A percentile compares a stretch with the other conserved stretches of the same genome.
phyloP scores from a whole-genome alignment of 2,329 filamentous ascomycete genomes.

The Cercospora berteroae region DNA sequence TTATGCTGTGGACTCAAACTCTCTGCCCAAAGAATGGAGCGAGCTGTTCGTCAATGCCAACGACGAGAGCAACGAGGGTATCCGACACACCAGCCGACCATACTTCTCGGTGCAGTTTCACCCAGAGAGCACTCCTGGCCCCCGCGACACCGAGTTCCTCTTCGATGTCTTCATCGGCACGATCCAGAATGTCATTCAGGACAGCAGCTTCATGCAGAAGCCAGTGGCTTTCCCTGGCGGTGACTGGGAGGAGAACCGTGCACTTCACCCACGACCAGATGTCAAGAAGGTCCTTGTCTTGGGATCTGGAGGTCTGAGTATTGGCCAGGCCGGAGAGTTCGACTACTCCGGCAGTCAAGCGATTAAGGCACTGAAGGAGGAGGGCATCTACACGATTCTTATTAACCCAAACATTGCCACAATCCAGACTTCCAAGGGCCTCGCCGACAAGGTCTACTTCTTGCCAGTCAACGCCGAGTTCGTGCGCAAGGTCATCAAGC shows the following conservation, averaged over 20 bases:
- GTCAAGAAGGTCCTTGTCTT: conserved; percentile 95
- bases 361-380: conserved; percentile 96
- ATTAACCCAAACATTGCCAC: conserved; percentile 99
- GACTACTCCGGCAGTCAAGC: conserved; percentile 98
- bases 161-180: conserved; percentile 96
- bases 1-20: conserved; percentile 81
- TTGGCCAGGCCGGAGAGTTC: conserved; percentile 97
- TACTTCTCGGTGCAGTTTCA: conserved; percentile 99
- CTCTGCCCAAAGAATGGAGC: conserved; percentile 75
- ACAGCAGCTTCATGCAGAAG: conserved; percentile 64
- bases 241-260: conserved; percentile 73
- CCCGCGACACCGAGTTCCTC: conserved; percentile 90
- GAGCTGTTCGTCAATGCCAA: conserved; percentile 98
- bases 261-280: conserved; percentile 70
- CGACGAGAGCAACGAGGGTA: conserved; percentile 96
- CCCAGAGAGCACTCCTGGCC: conserved; percentile 92
- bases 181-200: conserved; percentile 68
- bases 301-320: conserved; percentile 91
- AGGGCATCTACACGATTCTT: conserved; percentile 94
- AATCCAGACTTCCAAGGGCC: conserved; percentile 95
- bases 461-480: conserved; percentile 95
- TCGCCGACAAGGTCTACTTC: conserved; percentile 99
- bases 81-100: conserved; percentile 78
- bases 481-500: conserved; percentile 93
- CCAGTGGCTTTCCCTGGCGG: conserved; percentile 88